These are phyloP conservation scores for Rheum nobile DNA, from an alignment of 148 eudicot species.

Conservation along the genomic window DNA sequence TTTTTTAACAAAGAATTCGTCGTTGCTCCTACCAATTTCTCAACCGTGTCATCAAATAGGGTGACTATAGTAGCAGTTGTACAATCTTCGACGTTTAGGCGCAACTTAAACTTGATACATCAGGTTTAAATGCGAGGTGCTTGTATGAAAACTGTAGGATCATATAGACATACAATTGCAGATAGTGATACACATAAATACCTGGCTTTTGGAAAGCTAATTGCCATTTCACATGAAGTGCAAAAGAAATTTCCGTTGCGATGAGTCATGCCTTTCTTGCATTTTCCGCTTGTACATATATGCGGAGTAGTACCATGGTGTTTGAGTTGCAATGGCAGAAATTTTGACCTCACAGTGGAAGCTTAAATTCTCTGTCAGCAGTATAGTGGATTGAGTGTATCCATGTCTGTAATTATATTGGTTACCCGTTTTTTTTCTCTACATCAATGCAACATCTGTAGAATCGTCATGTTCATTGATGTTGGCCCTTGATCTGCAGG, in stretches of 20 bases:
- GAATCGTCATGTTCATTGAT: no score
- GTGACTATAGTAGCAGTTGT: neutral
- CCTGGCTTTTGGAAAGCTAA: neutral
- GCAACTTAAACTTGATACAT: neutral
- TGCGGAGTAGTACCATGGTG: neutral
- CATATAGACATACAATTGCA: no score
- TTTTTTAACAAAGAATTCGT: neutral
- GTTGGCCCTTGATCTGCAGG: no score
- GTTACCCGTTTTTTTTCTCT: no score
- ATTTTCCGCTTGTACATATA: neutral
- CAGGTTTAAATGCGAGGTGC: no score
- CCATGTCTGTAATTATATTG: no score
- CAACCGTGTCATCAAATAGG: neutral
- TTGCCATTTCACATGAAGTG: neutral
- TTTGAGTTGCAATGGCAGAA: neutral
- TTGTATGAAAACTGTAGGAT: no score
- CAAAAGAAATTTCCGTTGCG: neutral
- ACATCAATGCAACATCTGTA: no score
- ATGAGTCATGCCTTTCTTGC: neutral
- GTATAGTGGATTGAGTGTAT: no score
- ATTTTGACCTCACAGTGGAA: neutral
- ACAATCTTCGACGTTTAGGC: neutral
- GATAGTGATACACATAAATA: no score
- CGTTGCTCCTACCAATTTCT: neutral
- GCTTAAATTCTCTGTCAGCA: no score